These are phyloP conservation scores for Ophiostoma australiae DNA, from an alignment of 2,329 filamentous ascomycete genomes.

Conservation along the genomic window DNA sequence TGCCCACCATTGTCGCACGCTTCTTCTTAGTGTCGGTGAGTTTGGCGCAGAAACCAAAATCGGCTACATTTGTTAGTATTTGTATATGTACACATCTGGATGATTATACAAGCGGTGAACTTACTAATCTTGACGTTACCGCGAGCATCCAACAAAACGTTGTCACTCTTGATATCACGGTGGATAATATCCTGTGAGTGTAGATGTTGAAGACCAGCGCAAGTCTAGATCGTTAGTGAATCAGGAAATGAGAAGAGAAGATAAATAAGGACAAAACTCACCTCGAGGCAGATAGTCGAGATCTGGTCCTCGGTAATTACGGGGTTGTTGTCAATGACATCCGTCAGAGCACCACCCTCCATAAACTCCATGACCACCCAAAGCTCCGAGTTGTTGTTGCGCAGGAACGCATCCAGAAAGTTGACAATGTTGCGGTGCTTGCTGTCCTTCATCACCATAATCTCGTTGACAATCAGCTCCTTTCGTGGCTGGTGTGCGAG, in stretches of 20 bases:
- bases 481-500: constrained; percentile 94
- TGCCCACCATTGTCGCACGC: constrained; percentile 98
- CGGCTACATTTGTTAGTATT: constrained; percentile 52
- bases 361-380: constrained; percentile 99
- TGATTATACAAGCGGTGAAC: constrained; percentile 36
- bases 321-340: constrained; percentile 97
- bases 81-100: neutral
- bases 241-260: neutral
- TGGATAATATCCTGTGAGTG: constrained; percentile 97
- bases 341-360: constrained; percentile 95
- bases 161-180: constrained; percentile 98
- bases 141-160: constrained; percentile 87
- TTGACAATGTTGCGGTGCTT: constrained; percentile 98
- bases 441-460: constrained; percentile 99
- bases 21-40: constrained; percentile 95
- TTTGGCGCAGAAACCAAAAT: constrained; percentile 99
- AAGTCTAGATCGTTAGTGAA: constrained; percentile 59
- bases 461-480: constrained; percentile 98
- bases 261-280: constrained; percentile 41
- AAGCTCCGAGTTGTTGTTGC: constrained; percentile 90
- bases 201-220: constrained; percentile 87
- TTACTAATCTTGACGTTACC: constrained; percentile 97
- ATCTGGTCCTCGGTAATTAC: constrained; percentile 95
- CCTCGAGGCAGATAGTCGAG: constrained; percentile 93
- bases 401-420: constrained; percentile 92